Evolutionary conservation across 345 rosid genomes (phyloP), one percentile per base, ranked within the genome.

Genomic region (Litchi chinensis): DNA sequence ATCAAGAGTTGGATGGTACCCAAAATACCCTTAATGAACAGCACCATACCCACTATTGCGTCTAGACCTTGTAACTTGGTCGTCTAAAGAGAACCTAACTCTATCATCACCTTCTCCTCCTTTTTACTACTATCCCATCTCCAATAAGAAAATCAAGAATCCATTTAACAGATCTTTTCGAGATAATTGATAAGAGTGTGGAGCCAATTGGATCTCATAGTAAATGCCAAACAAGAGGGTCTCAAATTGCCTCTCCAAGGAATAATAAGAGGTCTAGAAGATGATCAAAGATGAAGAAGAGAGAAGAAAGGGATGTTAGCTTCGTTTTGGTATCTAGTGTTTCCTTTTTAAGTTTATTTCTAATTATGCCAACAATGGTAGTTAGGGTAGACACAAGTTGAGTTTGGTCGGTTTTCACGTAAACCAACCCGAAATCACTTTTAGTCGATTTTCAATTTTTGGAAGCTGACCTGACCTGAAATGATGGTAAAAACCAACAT

Each of bases 51-150:
- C 84, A 13, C 85, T 74, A 69, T 84, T 81, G 26, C 85, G 88
- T 77, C 80, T 91, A 32, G 95, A 93, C 76, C 80, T 89, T 37
- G 77, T 77, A 40, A 69, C 89, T 15, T 44, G 90, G 0, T 82
- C 93, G 52, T 83, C 91, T 6, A 28, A 86, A 83, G 83, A 86
- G 77, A 76, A 52, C 82, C 70, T 85, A 89, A 12, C 83, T n/a
- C 90, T 88, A 3, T 87, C 93, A 3, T 60, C 86, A 0, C 80
- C 71, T 7, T 84, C 93, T 7, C 87, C 85, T 46, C 89, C 93
- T 84, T 93, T 11, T 88, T 94, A 40, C 91, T 90, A 73, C 87
- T 89, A 24, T 92, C 98, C 91, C 95, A 65, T 88, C 97, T 57
- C 95, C 97, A 3, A 71, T 86, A 15, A 82, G 86, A 37, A 86